A percentile compares a stretch with the other conserved stretches of the same genome.
phyloP scores from a whole-genome alignment of 2,329 filamentous ascomycete species.

The Botrytis paeoniae region DNA sequence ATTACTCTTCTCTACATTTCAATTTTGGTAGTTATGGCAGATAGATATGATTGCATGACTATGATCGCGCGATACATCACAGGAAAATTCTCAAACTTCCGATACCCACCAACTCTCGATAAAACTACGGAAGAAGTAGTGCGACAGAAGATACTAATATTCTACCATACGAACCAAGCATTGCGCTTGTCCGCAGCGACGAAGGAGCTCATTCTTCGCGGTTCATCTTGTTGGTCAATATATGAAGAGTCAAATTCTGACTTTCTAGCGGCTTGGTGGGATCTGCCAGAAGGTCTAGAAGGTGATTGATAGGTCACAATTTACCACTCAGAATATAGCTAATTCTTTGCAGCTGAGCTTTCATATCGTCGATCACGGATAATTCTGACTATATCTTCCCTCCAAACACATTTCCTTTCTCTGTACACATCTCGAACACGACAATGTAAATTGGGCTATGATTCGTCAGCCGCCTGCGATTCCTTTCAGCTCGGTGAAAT shows the following conservation, averaged over 20 bases:
- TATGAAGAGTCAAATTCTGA: slow-evolving; percentile 39
- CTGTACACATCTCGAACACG: slow-evolving; percentile 64
- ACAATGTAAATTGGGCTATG: slow-evolving; percentile 73
- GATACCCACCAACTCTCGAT: slow-evolving; percentile 50
- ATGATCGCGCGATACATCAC: slow-evolving; percentile 54
- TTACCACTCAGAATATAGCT: slow-evolving; percentile 11
- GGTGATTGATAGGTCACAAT: slow-evolving; percentile 40
- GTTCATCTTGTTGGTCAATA: slow-evolving; percentile 48
- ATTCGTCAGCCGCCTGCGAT: slow-evolving; percentile 69
- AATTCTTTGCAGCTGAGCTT: slow-evolving; percentile 54
- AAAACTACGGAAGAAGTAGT: slow-evolving; percentile 60
- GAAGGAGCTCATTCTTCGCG: slow-evolving; percentile 62
- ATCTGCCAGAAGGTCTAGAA: slow-evolving; percentile 67
- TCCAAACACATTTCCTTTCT: slow-evolving; percentile 64
- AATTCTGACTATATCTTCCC: slow-evolving; percentile 65
- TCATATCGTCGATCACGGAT: slow-evolving; percentile 63
- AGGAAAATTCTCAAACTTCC: slow-evolving; percentile 46
- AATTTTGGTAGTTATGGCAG: slow-evolving; percentile 67
- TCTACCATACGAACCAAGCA: slow-evolving; percentile 62
- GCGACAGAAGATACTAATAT: slow-evolving; percentile 67
- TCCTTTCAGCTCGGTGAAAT: slow-evolving; percentile 77
- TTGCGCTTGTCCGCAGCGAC: slow-evolving; percentile 59
- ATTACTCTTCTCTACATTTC: slow-evolving; percentile 59
- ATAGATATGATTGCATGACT: slow-evolving; percentile 66
- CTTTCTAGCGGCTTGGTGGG: slow-evolving; percentile 61